Base-by-base conservation (phyloP, 1,139 yeast genomes). In the Taphrina wiesneri region DNA sequence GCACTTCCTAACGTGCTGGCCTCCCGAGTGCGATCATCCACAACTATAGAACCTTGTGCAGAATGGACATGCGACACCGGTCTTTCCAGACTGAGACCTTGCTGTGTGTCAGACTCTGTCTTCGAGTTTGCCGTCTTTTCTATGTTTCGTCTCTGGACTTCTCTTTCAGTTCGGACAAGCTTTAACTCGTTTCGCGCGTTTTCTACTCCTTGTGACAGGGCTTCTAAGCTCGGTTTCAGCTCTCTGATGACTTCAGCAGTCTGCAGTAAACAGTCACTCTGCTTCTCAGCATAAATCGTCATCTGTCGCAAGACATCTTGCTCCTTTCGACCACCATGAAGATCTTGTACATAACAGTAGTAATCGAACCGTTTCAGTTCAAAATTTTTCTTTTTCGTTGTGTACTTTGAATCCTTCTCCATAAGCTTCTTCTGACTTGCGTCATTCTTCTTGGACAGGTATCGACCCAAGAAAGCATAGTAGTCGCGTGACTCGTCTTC, bases 341-440 rank as follows among this genome's bases (percentile, higher is more conserved):
- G 77, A 71, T 85, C 87, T 68, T 83, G 83, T 67, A 90, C 77
- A 72, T 81, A 86, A 66, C 84, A 82, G 72, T 86, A 83, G 73
- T 90, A 90, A 71, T 87, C 95, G 70, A 87, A 83, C 67, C 93
- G 84, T 1, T 86, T 80, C 5, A 86, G 75, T 71, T 88, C 95
- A 76, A 89, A 90, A 0, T 78, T 76, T 69, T 84, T 85, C 63
- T 86, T 78, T 73, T 85, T 86, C 21, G 76, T 77, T 23, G 87
- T 77, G 53, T 87, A 81, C 74, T 87, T 87, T 73, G 83, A 83
- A 68, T 86, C 90, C 67, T 86, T 80, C 45, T 77, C 79, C 13
- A 71, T 71, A 67, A 74, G 75, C 69, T 76, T 76, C 70, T 75
- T 76, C 47, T 77, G 76, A 61, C 75, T 76, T 23, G 76, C 76